Evolutionary conservation across 768 basidiomycete species (phyloP).

Genomic region (Trametes meyenii): DNA sequence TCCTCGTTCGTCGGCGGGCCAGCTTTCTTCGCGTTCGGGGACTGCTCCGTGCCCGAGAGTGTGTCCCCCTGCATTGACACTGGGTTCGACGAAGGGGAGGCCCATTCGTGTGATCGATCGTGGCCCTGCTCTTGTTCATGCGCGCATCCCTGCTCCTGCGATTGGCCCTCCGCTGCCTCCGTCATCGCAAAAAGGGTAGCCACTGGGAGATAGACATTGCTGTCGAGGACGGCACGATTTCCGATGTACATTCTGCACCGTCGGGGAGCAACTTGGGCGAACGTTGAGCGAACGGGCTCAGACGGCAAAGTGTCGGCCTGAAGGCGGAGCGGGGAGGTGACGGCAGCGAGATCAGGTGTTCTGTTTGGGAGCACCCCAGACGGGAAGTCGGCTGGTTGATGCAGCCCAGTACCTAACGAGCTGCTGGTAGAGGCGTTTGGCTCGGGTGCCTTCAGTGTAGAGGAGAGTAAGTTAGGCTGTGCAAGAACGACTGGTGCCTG

Average conservation of each 20-base stretch:
- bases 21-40: background rate
- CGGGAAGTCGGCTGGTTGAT: no score
- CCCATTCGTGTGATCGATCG: background rate
- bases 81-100: slow-evolving; percentile 8
- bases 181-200: background rate
- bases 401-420: no score
- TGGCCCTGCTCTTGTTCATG: background rate
- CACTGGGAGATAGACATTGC: slow-evolving; percentile 7
- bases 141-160: no score
- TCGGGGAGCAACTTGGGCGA: background rate
- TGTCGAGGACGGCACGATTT: slow-evolving; percentile 6
- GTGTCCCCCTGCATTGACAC: background rate
- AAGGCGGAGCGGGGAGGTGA: no score
- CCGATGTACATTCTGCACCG: slow-evolving; percentile 15
- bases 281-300: no score
- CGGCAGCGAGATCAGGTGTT: no score
- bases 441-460: no score
- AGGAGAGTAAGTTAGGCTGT: no score
- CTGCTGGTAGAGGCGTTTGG: no score
- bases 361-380: no score
- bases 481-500: background rate
- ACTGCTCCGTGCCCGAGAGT: background rate
- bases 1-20: slow-evolving; percentile 3
- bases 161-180: background rate
- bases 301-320: no score